Evolutionary conservation across 352 stramenopile genomes (phyloP).

Genomic region (Phytopythium sindhum): DNA sequence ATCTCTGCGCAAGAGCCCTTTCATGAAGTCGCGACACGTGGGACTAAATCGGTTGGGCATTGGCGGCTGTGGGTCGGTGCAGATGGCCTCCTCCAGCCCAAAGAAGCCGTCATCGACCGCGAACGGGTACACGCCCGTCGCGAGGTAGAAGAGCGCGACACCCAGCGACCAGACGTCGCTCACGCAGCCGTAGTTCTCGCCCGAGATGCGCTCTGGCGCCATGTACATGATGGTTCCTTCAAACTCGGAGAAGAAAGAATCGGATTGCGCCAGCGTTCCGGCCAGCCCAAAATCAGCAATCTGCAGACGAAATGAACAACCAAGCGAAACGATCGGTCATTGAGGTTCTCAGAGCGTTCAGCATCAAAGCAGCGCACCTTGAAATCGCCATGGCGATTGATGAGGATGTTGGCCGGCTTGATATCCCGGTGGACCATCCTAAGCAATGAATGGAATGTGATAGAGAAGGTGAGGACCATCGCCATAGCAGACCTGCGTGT

Average conservation of each 20-base stretch:
- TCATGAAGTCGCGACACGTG: conserved; percentile 92
- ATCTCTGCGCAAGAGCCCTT: conserved; percentile 88
- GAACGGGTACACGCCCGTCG: conserved; percentile 71
- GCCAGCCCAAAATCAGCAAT: conserved; percentile 82
- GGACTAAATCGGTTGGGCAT: conserved; percentile 82
- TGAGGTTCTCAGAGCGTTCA: background rate
- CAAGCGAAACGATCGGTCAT: background rate
- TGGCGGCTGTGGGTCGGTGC: conserved; percentile 60
- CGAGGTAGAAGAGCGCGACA: conserved; percentile 64
- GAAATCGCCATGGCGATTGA: conserved; percentile 82
- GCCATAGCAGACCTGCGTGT: background rate
- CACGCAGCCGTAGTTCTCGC: conserved; percentile 80
- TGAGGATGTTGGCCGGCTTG: conserved; percentile 89
- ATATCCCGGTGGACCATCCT: conserved; percentile 89
- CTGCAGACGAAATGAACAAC: conserved; percentile 16
- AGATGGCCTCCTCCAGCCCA: conserved; percentile 79
- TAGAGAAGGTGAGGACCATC: background rate
- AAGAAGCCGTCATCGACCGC: conserved; percentile 77
- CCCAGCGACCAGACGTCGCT: conserved; percentile 82
- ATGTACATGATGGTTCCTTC: conserved; percentile 95
- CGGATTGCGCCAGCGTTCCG: conserved; percentile 65
- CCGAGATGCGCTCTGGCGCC: conserved; percentile 90
- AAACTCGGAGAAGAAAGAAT: conserved; percentile 83
- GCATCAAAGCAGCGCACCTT: conserved; percentile 35
- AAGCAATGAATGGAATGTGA: background rate